phyloP scores from a whole-genome alignment of 129 eudicot species.

The Chrysanthemum seticuspe region DNA sequence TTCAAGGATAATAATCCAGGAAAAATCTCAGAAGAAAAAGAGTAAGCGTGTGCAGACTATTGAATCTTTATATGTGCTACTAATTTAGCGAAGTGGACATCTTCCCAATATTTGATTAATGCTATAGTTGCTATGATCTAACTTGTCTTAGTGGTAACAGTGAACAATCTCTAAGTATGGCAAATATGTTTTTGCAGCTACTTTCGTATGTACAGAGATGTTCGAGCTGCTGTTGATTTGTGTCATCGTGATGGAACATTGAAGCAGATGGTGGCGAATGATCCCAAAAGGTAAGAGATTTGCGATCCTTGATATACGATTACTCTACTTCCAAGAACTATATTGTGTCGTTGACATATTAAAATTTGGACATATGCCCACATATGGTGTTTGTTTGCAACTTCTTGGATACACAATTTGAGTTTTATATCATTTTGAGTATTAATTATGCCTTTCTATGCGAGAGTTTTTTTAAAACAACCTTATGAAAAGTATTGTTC shows the following conservation, averaged over 20 bases:
- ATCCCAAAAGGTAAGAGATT: conserved; percentile 62
- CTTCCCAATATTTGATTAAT: too few species aligned
- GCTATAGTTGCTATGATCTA: too few species aligned
- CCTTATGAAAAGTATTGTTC: background rate
- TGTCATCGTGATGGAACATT: conserved; percentile 99
- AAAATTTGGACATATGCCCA: too few species aligned
- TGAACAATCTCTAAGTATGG: background rate
- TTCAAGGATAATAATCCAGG: conserved; percentile 89
- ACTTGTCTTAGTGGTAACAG: too few species aligned
- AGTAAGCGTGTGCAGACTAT: conserved; percentile 54
- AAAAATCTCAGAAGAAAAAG: conserved; percentile 60
- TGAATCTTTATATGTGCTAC: background rate
- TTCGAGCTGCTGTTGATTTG: conserved; percentile 92
- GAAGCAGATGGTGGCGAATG: conserved; percentile 93
- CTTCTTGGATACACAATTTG: background rate
- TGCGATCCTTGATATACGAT: background rate
- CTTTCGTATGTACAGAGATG: conserved; percentile 86
- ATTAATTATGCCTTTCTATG: background rate
- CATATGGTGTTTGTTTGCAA: too few species aligned
- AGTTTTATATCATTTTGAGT: background rate
- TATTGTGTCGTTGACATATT: too few species aligned
- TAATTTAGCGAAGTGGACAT: too few species aligned
- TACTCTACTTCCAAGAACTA: too few species aligned
- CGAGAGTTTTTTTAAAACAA: background rate
- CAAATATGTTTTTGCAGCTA: conserved; percentile 54